Evolutionary conservation across 2,329 filamentous ascomycete genomes (phyloP).

Genomic region (Pseudonectria foliicola): DNA sequence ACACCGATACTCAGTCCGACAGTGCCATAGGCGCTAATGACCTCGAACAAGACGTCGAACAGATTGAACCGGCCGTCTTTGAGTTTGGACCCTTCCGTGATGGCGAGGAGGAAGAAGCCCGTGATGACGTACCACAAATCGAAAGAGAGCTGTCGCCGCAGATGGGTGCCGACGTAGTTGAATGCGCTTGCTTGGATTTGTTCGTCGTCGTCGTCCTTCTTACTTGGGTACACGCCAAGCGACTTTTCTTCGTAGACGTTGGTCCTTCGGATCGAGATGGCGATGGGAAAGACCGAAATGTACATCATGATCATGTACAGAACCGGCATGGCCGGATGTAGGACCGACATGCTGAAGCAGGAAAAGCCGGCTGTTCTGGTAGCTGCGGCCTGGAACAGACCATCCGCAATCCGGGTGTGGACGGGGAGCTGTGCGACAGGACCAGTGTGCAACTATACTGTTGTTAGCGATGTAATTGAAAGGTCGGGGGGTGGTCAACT

Average conservation of each 20-base stretch:
- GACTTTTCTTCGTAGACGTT: constrained; percentile 95
- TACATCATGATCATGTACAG: constrained; percentile 99
- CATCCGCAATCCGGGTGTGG: constrained; percentile 73
- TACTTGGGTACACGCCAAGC: constrained; percentile 61
- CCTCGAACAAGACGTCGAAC: constrained; percentile 72
- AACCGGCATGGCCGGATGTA: constrained; percentile 89
- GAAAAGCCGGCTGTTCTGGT: constrained; percentile 89
- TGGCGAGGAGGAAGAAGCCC: constrained; percentile 85
- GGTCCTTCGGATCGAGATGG: constrained; percentile 86
- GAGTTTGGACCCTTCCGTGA: constrained; percentile 72
- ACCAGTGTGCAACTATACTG: constrained; percentile 58
- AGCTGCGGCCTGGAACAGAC: constrained; percentile 81
- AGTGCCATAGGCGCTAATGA: constrained; percentile 87
- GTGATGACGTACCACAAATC: constrained; percentile 96
- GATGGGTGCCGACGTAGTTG: constrained; percentile 84
- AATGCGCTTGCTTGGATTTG: constrained; percentile 52
- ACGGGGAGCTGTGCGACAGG: constrained; percentile 61
- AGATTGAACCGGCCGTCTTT: constrained; percentile 56
- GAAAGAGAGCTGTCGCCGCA: constrained; percentile 89
- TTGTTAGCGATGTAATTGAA: constrained; percentile 13
- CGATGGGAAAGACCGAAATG: constrained; percentile 93
- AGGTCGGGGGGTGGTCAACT: constrained; percentile 27
- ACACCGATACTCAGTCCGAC: constrained; percentile 89
- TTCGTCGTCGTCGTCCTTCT: constrained; percentile 40
- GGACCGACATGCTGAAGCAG: constrained; percentile 65